phyloP scores from a whole-genome alignment of 345 rosid species.

The Hibiscus syriacus region DNA sequence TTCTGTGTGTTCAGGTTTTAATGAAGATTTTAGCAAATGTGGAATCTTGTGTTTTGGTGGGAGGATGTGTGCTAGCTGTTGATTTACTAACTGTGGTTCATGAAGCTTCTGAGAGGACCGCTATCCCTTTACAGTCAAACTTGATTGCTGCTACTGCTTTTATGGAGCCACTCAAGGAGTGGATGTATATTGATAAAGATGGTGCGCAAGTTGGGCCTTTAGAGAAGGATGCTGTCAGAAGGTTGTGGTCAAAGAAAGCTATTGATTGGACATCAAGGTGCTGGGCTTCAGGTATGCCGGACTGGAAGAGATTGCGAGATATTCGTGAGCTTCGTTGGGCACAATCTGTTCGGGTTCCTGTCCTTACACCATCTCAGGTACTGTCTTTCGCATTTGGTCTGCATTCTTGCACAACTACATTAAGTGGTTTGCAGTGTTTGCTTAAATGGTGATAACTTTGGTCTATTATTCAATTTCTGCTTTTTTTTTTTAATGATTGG shows the following conservation, averaged over 20 bases:
- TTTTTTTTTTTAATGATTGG: neutral
- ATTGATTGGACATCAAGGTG: constrained; percentile 90
- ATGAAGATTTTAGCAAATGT: constrained; percentile 88
- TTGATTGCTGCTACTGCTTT: constrained; percentile 96
- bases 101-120: constrained; percentile 96
- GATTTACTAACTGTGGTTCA: constrained; percentile 93
- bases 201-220: constrained; percentile 87
- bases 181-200: constrained; percentile 78
- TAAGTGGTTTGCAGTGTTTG: neutral
- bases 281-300: constrained; percentile 93
- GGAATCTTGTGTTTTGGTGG: constrained; percentile 93
- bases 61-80: constrained; percentile 95
- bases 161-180: constrained; percentile 98
- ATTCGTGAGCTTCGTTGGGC: constrained; percentile 99
- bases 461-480: constrained; percentile 2
- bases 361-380: constrained; percentile 92
- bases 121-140: constrained; percentile 93
- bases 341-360: constrained; percentile 84
- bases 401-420: constrained; percentile 3
- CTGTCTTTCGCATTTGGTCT: constrained; percentile 7
- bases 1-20: constrained; percentile 55
- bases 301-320: constrained; percentile 93
- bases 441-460: neutral
- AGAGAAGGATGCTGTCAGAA: constrained; percentile 93
- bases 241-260: constrained; percentile 85